Evolutionary conservation across 495 filamentous ascomycete genomes (phyloP), one percentile per base, ranked within the genome.

Genomic region (Aspergillus bertholletiae): DNA sequence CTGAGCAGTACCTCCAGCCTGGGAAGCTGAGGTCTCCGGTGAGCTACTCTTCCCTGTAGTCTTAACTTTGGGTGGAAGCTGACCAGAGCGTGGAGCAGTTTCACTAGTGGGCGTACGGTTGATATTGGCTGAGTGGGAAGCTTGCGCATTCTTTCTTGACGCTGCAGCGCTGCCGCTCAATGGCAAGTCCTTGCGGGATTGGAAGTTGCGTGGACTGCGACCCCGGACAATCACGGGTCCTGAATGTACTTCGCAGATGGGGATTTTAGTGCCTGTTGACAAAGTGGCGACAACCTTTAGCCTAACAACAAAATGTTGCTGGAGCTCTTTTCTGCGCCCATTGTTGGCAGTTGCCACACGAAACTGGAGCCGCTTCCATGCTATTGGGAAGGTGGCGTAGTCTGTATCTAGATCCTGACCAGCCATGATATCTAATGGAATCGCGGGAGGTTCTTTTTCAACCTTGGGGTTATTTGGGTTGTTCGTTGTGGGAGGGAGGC

Each of bases 311-410:
- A 92, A 92, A 68, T 92, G 88, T 59, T 92, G 88, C 62, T 92
- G 88, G 24, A 92, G 78, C 64, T 90, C 88, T 73, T 89, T 88
- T 43, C 88, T 75, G 51, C 88, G 83, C 20, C 87, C 87, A 57
- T 90, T 90, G 67, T 90, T 84, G 21, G 92, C 92, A 7, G 92
- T 96, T 3, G 92, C 92, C 44, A 92, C 89, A 51, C 92, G 88
- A 63, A 96, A 96, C 66, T 96, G 92, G 49, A 96, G 72, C 18
- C 92, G 79, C 69, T 95, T 96, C 91, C 91, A 96, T 17, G 88
- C 83, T 37, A 96, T 86, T 2, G 89, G 88, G 60, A 92, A 92
- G 27, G 86, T 90, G 21, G 88, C 83, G 59, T 84, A 87, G 35
- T 92, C 84, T 8, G 87, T 79, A 58, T 91, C 88, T 53, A 88